Base-by-base conservation (phyloP, 2,329 filamentous ascomycete species). In the Trematosphaeria pertusa region DNA sequence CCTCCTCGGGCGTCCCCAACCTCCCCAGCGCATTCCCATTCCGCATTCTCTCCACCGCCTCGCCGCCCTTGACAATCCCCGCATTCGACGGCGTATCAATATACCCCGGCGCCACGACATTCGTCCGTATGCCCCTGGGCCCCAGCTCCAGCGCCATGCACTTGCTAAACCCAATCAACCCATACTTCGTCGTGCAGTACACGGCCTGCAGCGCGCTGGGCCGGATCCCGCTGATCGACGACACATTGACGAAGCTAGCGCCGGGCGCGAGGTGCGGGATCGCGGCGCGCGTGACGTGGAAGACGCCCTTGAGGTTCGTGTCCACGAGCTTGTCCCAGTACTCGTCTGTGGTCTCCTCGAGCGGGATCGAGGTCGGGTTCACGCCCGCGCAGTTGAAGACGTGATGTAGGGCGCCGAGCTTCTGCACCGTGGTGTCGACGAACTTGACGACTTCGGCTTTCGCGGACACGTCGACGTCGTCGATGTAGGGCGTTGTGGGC, bases 71-170 rank as follows among this genome's bases (percentile, higher is more conserved):
- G 1, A 79, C 72, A 22, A 82, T 77, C 4, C 74, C 75, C 6
- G 77, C 76, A 66, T 79, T 81, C 5, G 72, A 73, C 12, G 76
- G 75, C 39, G 76, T 79, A 50, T 77, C 67, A 37, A 77, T 78
- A 35, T 75, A 74, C 4, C 75, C 77, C 11, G 66, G 67, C 18
- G 58, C 59, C 33, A 70, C 56, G 11, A 62, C 55, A 51, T 70
- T 69, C 9, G 64, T 62, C 2, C 68, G 28, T 1, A 70, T 62
- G 0, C 68, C 68, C 2, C 54, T 45, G 0, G 67, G 66, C 2
- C 66, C 68, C 1, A 70, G 47, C 31, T 71, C 68, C 3, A 68
- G 48, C 38, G 67, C 66, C 21, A 67, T 55, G 31, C 56, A 62
- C 45, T 70, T 71, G 2, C 53, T 54, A 50, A 71, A 66, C 4